These are phyloP conservation scores for Aspergillus japonicus DNA, from an alignment of 2,329 filamentous ascomycete species.

Conservation along the genomic window DNA sequence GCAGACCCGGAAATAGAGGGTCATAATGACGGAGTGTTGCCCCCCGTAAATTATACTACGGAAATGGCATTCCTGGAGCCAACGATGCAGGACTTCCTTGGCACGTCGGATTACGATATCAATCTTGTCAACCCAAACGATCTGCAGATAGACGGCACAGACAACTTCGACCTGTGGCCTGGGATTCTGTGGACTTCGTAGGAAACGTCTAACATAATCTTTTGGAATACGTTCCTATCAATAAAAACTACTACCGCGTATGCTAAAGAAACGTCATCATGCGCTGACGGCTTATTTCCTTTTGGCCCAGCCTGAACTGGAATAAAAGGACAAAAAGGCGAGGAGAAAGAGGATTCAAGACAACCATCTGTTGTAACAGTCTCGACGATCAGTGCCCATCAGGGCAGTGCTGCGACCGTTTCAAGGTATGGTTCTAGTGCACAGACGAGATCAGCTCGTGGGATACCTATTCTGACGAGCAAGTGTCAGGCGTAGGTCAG, in stretches of 20 bases:
- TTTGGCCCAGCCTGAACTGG: not conserved
- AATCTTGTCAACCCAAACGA: slow-evolving; percentile 11
- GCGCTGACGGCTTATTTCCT: not conserved
- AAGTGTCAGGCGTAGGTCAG: too few relatives aligned
- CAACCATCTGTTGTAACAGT: too few relatives aligned
- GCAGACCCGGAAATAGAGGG: not conserved
- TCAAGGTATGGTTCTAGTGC: too few relatives aligned
- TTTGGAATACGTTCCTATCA: too few relatives aligned
- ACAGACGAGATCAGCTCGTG: too few relatives aligned
- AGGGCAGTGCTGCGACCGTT: too few relatives aligned
- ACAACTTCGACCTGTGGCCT: slow-evolving; percentile 7
- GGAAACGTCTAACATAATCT: too few relatives aligned
- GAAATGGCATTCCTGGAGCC: slow-evolving; percentile 27
- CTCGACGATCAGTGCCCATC: too few relatives aligned
- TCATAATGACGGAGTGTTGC: slow-evolving; percentile 4
- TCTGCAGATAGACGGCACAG: slow-evolving; percentile 6
- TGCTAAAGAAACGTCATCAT: not conserved
- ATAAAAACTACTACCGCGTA: not conserved
- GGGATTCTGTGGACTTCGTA: slow-evolving; percentile 12
- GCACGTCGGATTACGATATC: slow-evolving; percentile 21
- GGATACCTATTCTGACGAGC: too few relatives aligned
- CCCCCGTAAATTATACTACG: slow-evolving; percentile 18
- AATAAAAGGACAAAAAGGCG: too few relatives aligned
- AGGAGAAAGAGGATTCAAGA: too few relatives aligned
- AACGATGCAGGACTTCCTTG: slow-evolving; percentile 27